A percentile compares a stretch with the other conserved stretches of the same genome.
These are phyloP conservation scores for Dryas octopetala DNA, from an alignment of 306 rosid species.

Conservation along the genomic window DNA sequence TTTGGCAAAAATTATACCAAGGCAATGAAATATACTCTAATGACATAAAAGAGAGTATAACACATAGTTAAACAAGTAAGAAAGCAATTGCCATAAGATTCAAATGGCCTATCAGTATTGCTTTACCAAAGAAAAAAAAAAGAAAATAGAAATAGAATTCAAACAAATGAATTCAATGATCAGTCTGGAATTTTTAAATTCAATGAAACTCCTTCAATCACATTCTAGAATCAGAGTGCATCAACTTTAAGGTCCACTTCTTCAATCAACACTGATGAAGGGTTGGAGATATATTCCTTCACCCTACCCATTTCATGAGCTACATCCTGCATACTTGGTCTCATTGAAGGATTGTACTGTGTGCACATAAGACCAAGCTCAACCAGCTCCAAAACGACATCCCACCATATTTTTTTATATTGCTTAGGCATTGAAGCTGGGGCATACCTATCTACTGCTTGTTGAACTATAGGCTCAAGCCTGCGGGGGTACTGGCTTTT, in stretches of 20 bases:
- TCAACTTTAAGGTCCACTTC: slow-evolving; percentile 25
- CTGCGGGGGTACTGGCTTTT: slow-evolving; percentile 58
- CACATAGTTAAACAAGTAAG: not conserved
- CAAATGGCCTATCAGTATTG: not conserved
- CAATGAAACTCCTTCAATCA: slow-evolving; percentile 8
- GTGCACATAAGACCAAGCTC: slow-evolving; percentile 86
- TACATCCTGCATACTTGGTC: slow-evolving; percentile 80
- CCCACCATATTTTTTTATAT: slow-evolving; percentile 36
- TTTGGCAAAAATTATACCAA: not conserved
- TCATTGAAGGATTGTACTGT: slow-evolving; percentile 58
- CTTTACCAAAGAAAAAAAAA: not conserved
- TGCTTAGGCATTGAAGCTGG: slow-evolving; percentile 33
- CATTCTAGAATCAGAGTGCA: slow-evolving; percentile 5
- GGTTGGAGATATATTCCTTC: slow-evolving; percentile 62
- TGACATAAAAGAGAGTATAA: not conserved
- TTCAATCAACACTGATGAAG: slow-evolving; percentile 34
- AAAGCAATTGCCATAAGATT: not conserved
- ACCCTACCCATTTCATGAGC: slow-evolving; percentile 72
- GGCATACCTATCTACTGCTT: slow-evolving; percentile 47
- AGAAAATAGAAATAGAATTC: not conserved
- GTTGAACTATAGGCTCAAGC: slow-evolving; percentile 55
- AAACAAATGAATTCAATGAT: slow-evolving; percentile 14
- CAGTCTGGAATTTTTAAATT: not conserved
- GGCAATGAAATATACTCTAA: not conserved
- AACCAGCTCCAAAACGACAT: slow-evolving; percentile 63